Evolutionary conservation across 148 eudicot genomes (phyloP).

Genomic region (Chenopodium album): DNA sequence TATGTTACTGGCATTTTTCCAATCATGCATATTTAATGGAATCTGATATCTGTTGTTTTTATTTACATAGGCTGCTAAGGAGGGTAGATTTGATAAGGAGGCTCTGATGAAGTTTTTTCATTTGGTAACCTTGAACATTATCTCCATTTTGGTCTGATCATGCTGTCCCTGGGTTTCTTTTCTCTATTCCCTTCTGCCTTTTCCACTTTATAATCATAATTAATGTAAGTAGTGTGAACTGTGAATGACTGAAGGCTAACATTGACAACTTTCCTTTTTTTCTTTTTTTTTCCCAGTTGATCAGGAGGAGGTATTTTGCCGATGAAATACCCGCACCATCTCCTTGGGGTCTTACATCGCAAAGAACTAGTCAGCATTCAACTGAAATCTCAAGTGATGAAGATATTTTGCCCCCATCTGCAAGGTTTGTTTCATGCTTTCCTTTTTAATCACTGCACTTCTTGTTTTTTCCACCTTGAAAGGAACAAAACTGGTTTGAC

Average conservation of each 20-base stretch:
- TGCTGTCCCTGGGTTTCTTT: not conserved
- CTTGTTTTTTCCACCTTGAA: not conserved
- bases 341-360: constrained; percentile 56
- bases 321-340: constrained; percentile 62
- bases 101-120: constrained; percentile 78
- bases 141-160: constrained; percentile 8
- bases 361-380: constrained; percentile 40
- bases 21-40: not conserved
- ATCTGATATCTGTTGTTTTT: constrained; percentile 12
- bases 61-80: constrained; percentile 75
- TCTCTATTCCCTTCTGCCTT: not conserved
- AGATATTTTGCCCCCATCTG: constrained; percentile 30
- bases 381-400: constrained; percentile 60
- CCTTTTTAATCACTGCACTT: not conserved
- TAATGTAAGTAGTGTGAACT: not conserved
- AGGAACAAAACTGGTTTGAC: not conserved
- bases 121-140: constrained; percentile 42
- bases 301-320: constrained; percentile 87
- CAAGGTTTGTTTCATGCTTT: constrained; percentile 20
- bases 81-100: constrained; percentile 89
- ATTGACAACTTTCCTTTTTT: not conserved
- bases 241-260: constrained; percentile 10
- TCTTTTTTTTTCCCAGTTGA: constrained; percentile 47
- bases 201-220: not conserved
- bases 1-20: not conserved